Percentiles rank a stretch among this genome's conserved stretches.
These are phyloP conservation scores for Phytophthora melonis DNA, from an alignment of 352 stramenopile species.

Conservation along the genomic window DNA sequence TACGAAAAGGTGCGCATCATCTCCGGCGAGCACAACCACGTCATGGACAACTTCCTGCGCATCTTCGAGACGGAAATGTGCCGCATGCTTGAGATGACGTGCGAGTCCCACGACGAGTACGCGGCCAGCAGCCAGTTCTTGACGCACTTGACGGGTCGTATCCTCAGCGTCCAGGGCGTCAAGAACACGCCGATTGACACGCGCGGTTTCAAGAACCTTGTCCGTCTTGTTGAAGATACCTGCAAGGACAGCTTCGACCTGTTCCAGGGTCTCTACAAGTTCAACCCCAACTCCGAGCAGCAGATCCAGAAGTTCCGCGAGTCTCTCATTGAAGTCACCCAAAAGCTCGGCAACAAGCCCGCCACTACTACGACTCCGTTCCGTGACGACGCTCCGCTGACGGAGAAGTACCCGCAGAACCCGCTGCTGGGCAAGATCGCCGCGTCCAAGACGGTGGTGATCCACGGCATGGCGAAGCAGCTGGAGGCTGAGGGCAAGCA, in stretches of 20 bases:
- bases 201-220: conserved; percentile 97
- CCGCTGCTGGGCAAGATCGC: conserved; percentile 89
- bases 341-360: conserved; percentile 44
- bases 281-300: conserved; percentile 92
- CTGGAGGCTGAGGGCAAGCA: conserved; percentile 94
- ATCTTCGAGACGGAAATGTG: conserved; percentile 98
- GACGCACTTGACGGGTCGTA: conserved; percentile 97
- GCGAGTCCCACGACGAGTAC: conserved; percentile 96
- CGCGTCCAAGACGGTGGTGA: conserved; percentile 93
- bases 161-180: conserved; percentile 92
- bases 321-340: conserved; percentile 62
- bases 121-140: conserved; percentile 98
- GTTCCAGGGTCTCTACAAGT: conserved; percentile 98
- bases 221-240: conserved; percentile 96
- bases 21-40: conserved; percentile 58
- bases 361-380: background rate
- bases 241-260: conserved; percentile 98
- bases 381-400: conserved; percentile 34
- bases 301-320: conserved; percentile 85
- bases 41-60: conserved; percentile 93
- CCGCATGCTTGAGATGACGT: conserved; percentile 97
- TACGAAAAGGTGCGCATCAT: conserved; percentile 94
- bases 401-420: conserved; percentile 75
- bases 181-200: conserved; percentile 96
- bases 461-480: conserved; percentile 96